Conservation (phyloP, 1,284 basidiomycete species). For the Tilletia indica region DNA sequence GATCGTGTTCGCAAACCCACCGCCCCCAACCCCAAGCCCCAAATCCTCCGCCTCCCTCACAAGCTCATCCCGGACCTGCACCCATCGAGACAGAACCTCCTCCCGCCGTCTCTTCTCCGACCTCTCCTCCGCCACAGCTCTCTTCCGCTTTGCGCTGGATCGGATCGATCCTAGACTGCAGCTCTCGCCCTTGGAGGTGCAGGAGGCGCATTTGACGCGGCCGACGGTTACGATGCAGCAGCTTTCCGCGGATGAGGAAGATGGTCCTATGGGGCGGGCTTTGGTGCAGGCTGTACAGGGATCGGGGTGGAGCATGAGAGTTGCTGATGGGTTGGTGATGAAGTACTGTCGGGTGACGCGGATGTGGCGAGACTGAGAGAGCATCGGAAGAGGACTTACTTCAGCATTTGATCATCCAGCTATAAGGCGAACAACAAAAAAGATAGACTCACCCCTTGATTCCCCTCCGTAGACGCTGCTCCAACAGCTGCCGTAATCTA, state of each 20-base stretch:
- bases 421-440: neutral
- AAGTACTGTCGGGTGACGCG: neutral
- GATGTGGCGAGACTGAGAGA: constrained; percentile 3
- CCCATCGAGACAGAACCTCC: neutral
- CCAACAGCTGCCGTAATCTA: neutral
- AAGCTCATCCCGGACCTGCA: neutral
- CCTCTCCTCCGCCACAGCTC: neutral
- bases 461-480: neutral
- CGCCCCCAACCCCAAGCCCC: neutral
- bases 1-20: neutral
- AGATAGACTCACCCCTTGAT: neutral
- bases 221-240: constrained; percentile 1
- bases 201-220: constrained; percentile 4
- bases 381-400: too few species aligned
- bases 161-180: neutral
- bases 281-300: too few species aligned
- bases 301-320: neutral
- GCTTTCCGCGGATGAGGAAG: too few species aligned
- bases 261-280: too few species aligned
- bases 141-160: neutral
- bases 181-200: constrained; percentile 3
- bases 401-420: too few species aligned
- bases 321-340: neutral
- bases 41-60: neutral
- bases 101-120: neutral